phyloP scores from a whole-genome alignment of 805 yeast genomes.

The Candida takata region DNA sequence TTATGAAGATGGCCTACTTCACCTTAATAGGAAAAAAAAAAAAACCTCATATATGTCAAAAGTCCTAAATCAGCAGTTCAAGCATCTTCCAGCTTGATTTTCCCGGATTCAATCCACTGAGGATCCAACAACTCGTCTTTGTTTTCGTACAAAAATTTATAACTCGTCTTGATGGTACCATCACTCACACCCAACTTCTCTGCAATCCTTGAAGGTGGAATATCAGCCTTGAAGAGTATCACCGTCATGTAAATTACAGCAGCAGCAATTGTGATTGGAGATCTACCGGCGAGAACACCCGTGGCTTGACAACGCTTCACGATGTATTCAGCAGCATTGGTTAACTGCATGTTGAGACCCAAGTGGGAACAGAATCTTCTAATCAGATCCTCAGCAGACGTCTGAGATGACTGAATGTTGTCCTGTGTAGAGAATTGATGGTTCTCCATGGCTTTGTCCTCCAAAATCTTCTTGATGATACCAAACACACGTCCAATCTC shows the following conservation, averaged over 20 bases:
- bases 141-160: conserved; percentile 73
- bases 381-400: conserved; percentile 89
- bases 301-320: conserved; percentile 85
- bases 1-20: no score
- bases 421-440: conserved; percentile 27
- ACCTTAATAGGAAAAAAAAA: no score
- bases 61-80: neutral
- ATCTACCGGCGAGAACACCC: conserved; percentile 92
- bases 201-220: conserved; percentile 74
- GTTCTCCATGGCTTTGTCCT: conserved; percentile 31
- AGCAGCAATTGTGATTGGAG: conserved; percentile 96
- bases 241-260: conserved; percentile 94
- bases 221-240: conserved; percentile 71
- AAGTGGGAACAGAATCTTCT: conserved; percentile 94
- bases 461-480: conserved; percentile 65
- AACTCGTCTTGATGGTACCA: conserved; percentile 92
- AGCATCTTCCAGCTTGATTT: conserved; percentile 40
- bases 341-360: conserved; percentile 76
- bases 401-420: conserved; percentile 64
- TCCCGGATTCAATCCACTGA: conserved; percentile 65
- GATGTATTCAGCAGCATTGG: conserved; percentile 89
- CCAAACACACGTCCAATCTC: conserved; percentile 91
- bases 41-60: no score
- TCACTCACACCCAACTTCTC: conserved; percentile 95
- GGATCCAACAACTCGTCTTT: conserved; percentile 69